Conservation (phyloP, 805 yeast genomes). For the Metschnikowia gruessii region DNA sequence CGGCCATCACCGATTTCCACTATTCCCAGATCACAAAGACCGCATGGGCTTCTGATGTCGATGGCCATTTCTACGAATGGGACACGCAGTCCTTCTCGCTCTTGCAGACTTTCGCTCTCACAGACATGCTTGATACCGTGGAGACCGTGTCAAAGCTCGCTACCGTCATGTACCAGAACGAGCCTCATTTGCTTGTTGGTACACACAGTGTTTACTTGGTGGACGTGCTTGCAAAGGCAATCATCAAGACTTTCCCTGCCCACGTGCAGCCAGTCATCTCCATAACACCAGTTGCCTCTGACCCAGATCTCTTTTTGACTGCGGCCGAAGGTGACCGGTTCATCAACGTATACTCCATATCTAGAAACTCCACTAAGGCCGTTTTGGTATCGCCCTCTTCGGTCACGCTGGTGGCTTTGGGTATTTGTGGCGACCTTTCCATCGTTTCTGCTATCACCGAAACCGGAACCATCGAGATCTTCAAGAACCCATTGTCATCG, state of each 20-base stretch:
- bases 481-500: constrained; percentile 51
- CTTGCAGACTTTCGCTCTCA: constrained; percentile 41
- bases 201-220: constrained; percentile 63
- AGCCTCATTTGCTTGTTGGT: constrained; percentile 54
- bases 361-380: constrained; percentile 41
- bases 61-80: constrained; percentile 62
- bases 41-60: constrained; percentile 59
- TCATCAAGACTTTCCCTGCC: constrained; percentile 63
- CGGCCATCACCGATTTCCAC: constrained; percentile 50
- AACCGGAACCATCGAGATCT: constrained; percentile 70
- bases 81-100: constrained; percentile 46
- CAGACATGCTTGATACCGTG: constrained; percentile 32
- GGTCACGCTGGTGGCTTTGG: constrained; percentile 45
- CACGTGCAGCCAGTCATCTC: constrained; percentile 67
- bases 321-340: constrained; percentile 80
- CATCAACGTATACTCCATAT: constrained; percentile 62
- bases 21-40: constrained; percentile 40
- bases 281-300: constrained; percentile 36
- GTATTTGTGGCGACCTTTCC: constrained; percentile 27
- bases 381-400: constrained; percentile 73
- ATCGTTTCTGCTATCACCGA: constrained; percentile 63
- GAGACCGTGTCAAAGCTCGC: constrained; percentile 33
- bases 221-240: constrained; percentile 36
- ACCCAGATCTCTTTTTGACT: constrained; percentile 53
- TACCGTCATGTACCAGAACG: constrained; percentile 27